Evolutionary conservation across 768 basidiomycete genomes (phyloP), one percentile per base, ranked within the genome.

Genomic region (Termitomyces sp.): DNA sequence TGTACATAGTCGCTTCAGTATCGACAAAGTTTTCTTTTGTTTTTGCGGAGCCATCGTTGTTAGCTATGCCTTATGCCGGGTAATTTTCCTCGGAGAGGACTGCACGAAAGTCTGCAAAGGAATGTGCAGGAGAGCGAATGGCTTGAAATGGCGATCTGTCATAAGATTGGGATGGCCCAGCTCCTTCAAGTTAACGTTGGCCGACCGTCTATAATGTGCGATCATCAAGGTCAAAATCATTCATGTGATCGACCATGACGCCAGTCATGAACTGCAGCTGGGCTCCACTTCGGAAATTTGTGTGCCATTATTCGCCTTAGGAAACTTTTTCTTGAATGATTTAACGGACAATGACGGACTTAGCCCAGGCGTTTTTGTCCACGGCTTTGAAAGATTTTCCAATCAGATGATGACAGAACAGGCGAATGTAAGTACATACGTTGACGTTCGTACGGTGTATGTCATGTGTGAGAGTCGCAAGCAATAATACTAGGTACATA

Each of bases 401-500:
- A 57, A 55, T 56, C 55, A 57, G 61, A 59, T 26, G 51, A 50
- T 54, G 36, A 32, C 36, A 44, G 47, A 55, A 39, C 14, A 39
- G 51, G 37, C 18, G 45, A 26, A 18, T 45, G 33, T 49, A n/a
- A n/a, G n/a, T n/a, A n/a, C n/a, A n/a, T n/a, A n/a, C n/a, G n/a
- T n/a, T n/a, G n/a, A 22, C 18, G 1, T 16, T 37, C 50, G 39
- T 52, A n/a, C 24, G 50, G 50, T 51, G 14, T 6, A 36, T 55
- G 55, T 51, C 62, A 63, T 59, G 53, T 57, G 62, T 58, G 61
- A 42, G 58, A 55, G 27, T 45, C 32, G 47, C 26, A 24, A 47
- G 30, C 43, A 47, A 27, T 37, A 32, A 16, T 36, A n/a, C n/a
- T n/a, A n/a, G n/a, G n/a, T n/a, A n/a, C n/a, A n/a, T n/a, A n/a